Percentiles rank a stretch among this genome's conserved stretches.
Evolutionary conservation across 2,329 filamentous ascomycete genomes (phyloP).

Genomic region (Colletotrichum salicis): DNA sequence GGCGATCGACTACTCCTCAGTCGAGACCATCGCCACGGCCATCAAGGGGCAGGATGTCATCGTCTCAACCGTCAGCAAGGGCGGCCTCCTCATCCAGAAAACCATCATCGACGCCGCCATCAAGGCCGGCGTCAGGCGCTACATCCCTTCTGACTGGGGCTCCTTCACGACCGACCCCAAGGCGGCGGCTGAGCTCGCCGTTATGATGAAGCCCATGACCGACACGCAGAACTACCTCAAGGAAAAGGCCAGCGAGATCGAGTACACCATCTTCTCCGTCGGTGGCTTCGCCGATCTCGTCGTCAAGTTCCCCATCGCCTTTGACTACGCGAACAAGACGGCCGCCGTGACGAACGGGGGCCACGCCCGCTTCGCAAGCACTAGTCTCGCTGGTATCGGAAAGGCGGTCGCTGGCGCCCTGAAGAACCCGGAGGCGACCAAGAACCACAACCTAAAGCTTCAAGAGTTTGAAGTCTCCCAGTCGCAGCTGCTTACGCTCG

Average conservation of each 20-base stretch:
- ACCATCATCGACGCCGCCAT: constrained; percentile 67
- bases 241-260: constrained; percentile 54
- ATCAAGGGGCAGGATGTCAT: constrained; percentile 69
- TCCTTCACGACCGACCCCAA: constrained; percentile 41
- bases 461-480: constrained; percentile 61
- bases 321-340: constrained; percentile 18
- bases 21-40: constrained; percentile 52
- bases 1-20: constrained; percentile 26
- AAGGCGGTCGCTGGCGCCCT: constrained; percentile 59
- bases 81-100: constrained; percentile 51
- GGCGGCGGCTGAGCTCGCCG: constrained; percentile 52
- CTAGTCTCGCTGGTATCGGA: constrained; percentile 57
- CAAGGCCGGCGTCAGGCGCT: constrained; percentile 68
- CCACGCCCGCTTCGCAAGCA: constrained; percentile 55
- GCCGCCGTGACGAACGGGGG: constrained; percentile 63
- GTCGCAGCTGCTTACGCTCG: constrained; percentile 56
- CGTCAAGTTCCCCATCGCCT: constrained; percentile 38
- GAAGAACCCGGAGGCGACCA: constrained; percentile 55
- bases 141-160: constrained; percentile 69
- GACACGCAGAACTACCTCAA: constrained; percentile 52
- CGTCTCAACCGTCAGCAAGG: constrained; percentile 58
- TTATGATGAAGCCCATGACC: constrained; percentile 61
- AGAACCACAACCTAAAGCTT: constrained; percentile 64
- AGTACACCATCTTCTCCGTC: constrained; percentile 65
- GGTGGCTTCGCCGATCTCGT: constrained; percentile 71